Conservation (phyloP, 768 basidiomycete species). For the Mycena pura region DNA sequence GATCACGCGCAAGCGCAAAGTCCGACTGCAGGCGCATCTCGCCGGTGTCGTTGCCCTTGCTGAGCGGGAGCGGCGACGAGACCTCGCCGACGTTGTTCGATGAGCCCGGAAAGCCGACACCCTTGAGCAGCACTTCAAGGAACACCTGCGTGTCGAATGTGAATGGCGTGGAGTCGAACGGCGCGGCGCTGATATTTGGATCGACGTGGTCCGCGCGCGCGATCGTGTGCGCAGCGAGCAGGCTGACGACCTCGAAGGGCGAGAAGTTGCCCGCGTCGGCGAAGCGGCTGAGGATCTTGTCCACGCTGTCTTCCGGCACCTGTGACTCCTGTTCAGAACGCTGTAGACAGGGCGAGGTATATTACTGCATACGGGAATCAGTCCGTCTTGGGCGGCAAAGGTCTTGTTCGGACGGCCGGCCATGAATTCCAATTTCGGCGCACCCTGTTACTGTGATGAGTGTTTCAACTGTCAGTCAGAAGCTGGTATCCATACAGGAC, state of each 20-base stretch:
- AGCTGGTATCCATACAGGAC: conserved; percentile 31
- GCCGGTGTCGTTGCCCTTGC: conserved; percentile 30
- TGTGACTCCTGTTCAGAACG: background rate
- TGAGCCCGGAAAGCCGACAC: conserved; percentile 28
- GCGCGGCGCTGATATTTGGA: conserved; percentile 33
- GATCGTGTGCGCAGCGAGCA: conserved; percentile 34
- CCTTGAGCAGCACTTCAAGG: conserved; percentile 42
- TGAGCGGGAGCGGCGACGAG: conserved; percentile 34
- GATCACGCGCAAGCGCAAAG: conserved; percentile 32
- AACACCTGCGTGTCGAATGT: conserved; percentile 44
- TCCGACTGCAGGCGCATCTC: conserved; percentile 50
- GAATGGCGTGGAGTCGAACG: conserved; percentile 46
- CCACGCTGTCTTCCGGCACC: conserved; percentile 31
- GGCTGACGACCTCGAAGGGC: conserved; percentile 32
- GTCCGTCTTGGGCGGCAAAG: conserved; percentile 29
- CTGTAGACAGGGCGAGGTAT: background rate
- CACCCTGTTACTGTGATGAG: conserved; percentile 21
- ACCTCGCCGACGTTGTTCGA: conserved; percentile 38
- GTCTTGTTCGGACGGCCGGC: conserved; percentile 35
- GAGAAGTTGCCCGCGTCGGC: conserved; percentile 35
- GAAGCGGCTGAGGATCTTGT: conserved; percentile 32
- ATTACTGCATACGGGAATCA: conserved; percentile 23
- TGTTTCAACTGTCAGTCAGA: too few species aligned
- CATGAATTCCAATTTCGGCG: conserved; percentile 39
- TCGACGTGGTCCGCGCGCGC: conserved; percentile 39